phyloP scores from a whole-genome alignment of 2,329 filamentous ascomycete genomes.

The Pseudocercospora cruenta region DNA sequence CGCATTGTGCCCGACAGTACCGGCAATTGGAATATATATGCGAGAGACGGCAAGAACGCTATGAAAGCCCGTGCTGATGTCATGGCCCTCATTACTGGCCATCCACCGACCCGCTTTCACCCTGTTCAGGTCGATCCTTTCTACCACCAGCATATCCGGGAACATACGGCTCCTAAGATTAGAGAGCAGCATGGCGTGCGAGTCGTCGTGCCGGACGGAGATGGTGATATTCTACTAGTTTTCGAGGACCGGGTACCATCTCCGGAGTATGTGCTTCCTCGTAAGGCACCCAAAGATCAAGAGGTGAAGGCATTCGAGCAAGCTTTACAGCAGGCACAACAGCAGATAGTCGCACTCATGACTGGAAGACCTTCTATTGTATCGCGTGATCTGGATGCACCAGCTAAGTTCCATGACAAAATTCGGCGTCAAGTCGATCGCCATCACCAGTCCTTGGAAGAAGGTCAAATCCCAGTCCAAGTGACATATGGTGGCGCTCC shows the following conservation, averaged over 20 bases:
- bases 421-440: conserved; percentile 62
- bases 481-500: conserved; percentile 53
- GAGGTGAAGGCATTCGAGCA: conserved; percentile 62
- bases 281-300: conserved; percentile 57
- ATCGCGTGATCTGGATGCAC: conserved; percentile 57
- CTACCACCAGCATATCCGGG: conserved; percentile 73
- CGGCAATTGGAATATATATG: conserved; percentile 85
- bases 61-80: conserved; percentile 76
- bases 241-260: conserved; percentile 68
- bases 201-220: conserved; percentile 70
- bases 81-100: conserved; percentile 70
- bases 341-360: conserved; percentile 58
- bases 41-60: conserved; percentile 80
- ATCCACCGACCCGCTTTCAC: conserved; percentile 72
- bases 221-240: conserved; percentile 68
- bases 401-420: conserved; percentile 66
- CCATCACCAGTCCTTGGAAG: conserved; percentile 56
- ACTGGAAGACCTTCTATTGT: conserved; percentile 60
- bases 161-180: conserved; percentile 65
- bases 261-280: conserved; percentile 58
- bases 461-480: conserved; percentile 60
- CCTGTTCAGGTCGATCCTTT: conserved; percentile 74
- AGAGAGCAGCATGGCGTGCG: conserved; percentile 73
- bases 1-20: conserved; percentile 78
- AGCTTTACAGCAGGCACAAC: conserved; percentile 61